Conservation (phyloP, 1,284 basidiomycete species). For the Boletellus deceptivus region DNA sequence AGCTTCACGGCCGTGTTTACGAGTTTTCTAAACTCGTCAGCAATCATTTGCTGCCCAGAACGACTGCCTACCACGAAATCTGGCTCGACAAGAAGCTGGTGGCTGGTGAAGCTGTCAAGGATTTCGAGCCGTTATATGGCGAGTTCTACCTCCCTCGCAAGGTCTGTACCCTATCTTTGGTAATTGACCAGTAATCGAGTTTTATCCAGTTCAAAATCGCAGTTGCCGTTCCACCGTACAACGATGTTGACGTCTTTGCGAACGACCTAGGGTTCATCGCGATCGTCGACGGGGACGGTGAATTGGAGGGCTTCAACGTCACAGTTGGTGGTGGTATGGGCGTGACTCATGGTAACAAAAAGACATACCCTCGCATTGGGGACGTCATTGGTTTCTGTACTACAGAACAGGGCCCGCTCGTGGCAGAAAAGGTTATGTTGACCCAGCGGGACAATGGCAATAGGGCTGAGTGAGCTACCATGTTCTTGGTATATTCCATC, state of each 20-base stretch:
- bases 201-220: conserved; percentile 89
- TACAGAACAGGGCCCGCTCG: conserved; percentile 80
- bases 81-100: conserved; percentile 98
- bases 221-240: conserved; percentile 93
- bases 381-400: conserved; percentile 93
- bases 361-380: conserved; percentile 93
- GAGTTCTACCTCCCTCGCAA: conserved; percentile 96
- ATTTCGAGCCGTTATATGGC: conserved; percentile 95
- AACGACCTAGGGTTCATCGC: conserved; percentile 97
- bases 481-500: not conserved
- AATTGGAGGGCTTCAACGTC: conserved; percentile 88
- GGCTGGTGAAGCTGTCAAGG: conserved; percentile 87
- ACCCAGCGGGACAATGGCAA: conserved; percentile 97
- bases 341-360: conserved; percentile 98
- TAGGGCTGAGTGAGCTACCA: conserved; percentile 71
- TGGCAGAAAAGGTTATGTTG: conserved; percentile 92
- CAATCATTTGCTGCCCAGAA: conserved; percentile 86
- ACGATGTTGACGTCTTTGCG: conserved; percentile 95
- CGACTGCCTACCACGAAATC: conserved; percentile 97
- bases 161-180: conserved; percentile 39
- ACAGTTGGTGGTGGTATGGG: conserved; percentile 96
- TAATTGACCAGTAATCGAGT: conserved; percentile 11
- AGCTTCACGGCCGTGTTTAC: conserved; percentile 83
- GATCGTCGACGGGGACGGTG: conserved; percentile 72
- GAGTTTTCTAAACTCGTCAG: conserved; percentile 87